Conservation (phyloP, 352 stramenopile genomes). For the Lagenidium sp. region DNA sequence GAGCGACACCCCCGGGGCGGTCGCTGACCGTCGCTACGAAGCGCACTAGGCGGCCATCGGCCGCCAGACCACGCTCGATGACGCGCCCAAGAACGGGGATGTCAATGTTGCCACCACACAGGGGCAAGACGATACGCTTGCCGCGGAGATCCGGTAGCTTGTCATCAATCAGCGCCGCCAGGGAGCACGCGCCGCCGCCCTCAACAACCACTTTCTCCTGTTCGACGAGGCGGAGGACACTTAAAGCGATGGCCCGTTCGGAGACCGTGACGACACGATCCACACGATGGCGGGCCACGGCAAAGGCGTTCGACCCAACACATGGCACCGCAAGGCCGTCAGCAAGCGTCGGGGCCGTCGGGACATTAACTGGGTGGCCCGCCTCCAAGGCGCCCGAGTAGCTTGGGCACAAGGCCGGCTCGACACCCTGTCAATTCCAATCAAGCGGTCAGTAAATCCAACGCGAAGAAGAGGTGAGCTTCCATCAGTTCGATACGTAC, state of each 20-base stretch:
- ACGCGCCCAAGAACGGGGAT: slow-evolving; percentile 93
- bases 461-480: not conserved
- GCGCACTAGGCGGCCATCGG: slow-evolving; percentile 93
- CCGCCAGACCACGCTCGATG: slow-evolving; percentile 95
- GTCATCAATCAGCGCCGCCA: slow-evolving; percentile 93
- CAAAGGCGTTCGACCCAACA: slow-evolving; percentile 92
- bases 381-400: slow-evolving; percentile 90
- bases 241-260: slow-evolving; percentile 94
- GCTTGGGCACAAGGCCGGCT: slow-evolving; percentile 92
- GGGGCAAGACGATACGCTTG: slow-evolving; percentile 93
- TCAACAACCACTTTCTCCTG: slow-evolving; percentile 98
- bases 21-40: slow-evolving; percentile 97
- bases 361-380: slow-evolving; percentile 81
- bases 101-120: slow-evolving; percentile 98
- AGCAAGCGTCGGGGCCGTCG: slow-evolving; percentile 87
- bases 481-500: slow-evolving; percentile 19
- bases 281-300: slow-evolving; percentile 87
- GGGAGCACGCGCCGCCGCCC: slow-evolving; percentile 88
- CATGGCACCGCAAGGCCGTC: slow-evolving; percentile 95
- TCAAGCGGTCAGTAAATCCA: not conserved
- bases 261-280: slow-evolving; percentile 92
- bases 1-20: slow-evolving; percentile 90
- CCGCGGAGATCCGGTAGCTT: slow-evolving; percentile 88
- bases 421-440: slow-evolving; percentile 77
- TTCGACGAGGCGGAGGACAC: slow-evolving; percentile 95